Evolutionary conservation across 2,329 filamentous ascomycete species (phyloP), one percentile per base, ranked within the genome.

Genomic region (Shiraia bambusicola): DNA sequence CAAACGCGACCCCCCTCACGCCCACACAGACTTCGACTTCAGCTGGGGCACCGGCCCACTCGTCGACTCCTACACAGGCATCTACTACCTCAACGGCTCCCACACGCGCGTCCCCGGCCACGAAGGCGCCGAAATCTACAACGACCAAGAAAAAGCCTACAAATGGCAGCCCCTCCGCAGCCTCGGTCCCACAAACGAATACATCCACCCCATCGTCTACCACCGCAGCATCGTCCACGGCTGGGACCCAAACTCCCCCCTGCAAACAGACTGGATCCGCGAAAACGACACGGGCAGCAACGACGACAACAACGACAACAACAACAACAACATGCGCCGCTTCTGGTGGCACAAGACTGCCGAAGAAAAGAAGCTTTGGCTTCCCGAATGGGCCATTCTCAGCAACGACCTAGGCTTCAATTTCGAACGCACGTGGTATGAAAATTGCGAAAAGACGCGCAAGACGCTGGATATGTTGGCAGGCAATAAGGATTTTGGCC

Each of bases 11-110:
- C 49, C 57, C 61, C 46, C 72, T 61, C 69, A 53, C 49, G 52
- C 19, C 41, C 58, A 65, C 31, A 28, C 62, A 7, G 50, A 72
- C 27, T 71, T 72, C 28, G 55, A 66, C 15, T 67, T 74, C 16
- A 70, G 73, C 4, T 78, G 75, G 75, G 69, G 68, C 3, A 72
- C 73, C 14, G 74, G 74, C 1, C 69, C 71, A 12, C 53, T 68
- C 12, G 42, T 58, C 6, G 68, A 73, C 34, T 72, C 70, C 1
- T 69, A 72, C 51, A 64, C 61, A 4, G 69, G 70, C 4, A 47
- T 65, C 34, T 77, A 76, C 49, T 48, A 63, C 1, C 47, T 73
- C 3, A 72, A 69, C 14, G 74, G 74, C n/a, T 58, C 58, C 3
- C 65, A 55, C 6, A 58, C 64, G 2, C 64, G 76, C 4, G 69